phyloP scores from a whole-genome alignment of 306 rosid species.

The Medicago ruthenica region DNA sequence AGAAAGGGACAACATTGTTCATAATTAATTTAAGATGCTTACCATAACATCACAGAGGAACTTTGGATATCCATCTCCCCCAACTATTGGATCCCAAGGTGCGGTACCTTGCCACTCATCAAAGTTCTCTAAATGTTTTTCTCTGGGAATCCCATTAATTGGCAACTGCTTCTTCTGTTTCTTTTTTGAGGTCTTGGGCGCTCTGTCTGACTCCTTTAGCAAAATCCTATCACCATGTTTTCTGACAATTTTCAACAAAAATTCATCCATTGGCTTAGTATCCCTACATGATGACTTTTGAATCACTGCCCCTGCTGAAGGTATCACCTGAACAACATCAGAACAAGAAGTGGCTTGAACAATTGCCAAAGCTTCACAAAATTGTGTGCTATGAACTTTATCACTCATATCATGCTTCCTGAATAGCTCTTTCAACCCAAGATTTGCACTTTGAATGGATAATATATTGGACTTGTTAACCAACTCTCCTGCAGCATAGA shows the following conservation, averaged over 20 bases:
- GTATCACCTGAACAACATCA: conserved; percentile 51
- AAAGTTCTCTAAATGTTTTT: conserved; percentile 52
- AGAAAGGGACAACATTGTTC: not conserved
- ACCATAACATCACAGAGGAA: conserved; percentile 96
- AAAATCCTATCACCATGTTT: conserved; percentile 66
- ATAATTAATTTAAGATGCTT: conserved; percentile 36
- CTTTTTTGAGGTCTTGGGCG: conserved; percentile 61
- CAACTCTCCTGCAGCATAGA: conserved; percentile 60
- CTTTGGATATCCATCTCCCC: conserved; percentile 84
- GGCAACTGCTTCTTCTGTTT: conserved; percentile 62
- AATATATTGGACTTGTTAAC: conserved; percentile 33
- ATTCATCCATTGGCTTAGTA: conserved; percentile 67
- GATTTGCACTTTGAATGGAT: conserved; percentile 42
- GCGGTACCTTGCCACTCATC: conserved; percentile 74
- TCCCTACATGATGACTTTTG: conserved; percentile 49
- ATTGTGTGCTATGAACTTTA: conserved; percentile 55
- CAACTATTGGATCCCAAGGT: conserved; percentile 75
- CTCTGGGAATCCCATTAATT: conserved; percentile 47
- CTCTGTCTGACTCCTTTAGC: conserved; percentile 73
- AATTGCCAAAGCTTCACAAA: conserved; percentile 66
- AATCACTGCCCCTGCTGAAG: conserved; percentile 46
- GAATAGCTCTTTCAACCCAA: conserved; percentile 80
- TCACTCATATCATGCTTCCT: conserved; percentile 50
- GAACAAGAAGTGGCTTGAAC: conserved; percentile 63
- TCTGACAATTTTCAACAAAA: conserved; percentile 63